Evolutionary conservation across 2,329 filamentous ascomycete genomes (phyloP).

Genomic region (Claviceps sp.): DNA sequence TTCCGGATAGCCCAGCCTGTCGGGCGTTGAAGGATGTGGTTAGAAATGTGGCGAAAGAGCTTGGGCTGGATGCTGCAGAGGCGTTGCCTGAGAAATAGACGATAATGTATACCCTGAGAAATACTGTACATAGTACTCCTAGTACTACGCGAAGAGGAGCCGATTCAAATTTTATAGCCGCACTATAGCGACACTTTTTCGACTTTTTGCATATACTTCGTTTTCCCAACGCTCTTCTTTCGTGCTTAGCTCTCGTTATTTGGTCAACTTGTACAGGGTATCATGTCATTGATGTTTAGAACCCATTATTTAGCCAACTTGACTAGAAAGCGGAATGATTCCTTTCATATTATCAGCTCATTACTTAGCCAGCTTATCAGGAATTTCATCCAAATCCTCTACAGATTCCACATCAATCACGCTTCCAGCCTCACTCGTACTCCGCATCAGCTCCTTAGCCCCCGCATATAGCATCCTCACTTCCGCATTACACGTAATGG

Average conservation of each 20-base stretch:
- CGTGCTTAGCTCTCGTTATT: no score
- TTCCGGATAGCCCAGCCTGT: conserved; percentile 85
- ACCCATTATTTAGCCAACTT: no score
- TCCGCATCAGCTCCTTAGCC: conserved; percentile 91
- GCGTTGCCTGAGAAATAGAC: conserved; percentile 30
- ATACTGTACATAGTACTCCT: not conserved
- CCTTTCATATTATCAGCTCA: not conserved
- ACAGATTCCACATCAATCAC: conserved; percentile 73
- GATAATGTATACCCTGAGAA: conserved; percentile 5
- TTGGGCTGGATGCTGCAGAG: conserved; percentile 47
- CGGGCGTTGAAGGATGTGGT: conserved; percentile 72
- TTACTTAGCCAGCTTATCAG: conserved; percentile 40
- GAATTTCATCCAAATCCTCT: conserved; percentile 75
- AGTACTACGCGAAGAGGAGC: not conserved
- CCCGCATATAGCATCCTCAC: conserved; percentile 89
- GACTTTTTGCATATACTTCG: no score
- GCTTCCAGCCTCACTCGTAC: conserved; percentile 76
- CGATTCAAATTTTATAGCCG: not conserved
- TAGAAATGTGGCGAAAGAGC: conserved; percentile 50
- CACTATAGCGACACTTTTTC: not conserved
- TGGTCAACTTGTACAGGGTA: no score
- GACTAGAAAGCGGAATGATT: not conserved
- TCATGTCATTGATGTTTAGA: no score
- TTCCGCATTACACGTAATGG: conserved; percentile 77
- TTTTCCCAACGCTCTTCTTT: no score